Evolutionary conservation across 2,329 filamentous ascomycete genomes (phyloP).

Genomic region (Passalora sequoiae): DNA sequence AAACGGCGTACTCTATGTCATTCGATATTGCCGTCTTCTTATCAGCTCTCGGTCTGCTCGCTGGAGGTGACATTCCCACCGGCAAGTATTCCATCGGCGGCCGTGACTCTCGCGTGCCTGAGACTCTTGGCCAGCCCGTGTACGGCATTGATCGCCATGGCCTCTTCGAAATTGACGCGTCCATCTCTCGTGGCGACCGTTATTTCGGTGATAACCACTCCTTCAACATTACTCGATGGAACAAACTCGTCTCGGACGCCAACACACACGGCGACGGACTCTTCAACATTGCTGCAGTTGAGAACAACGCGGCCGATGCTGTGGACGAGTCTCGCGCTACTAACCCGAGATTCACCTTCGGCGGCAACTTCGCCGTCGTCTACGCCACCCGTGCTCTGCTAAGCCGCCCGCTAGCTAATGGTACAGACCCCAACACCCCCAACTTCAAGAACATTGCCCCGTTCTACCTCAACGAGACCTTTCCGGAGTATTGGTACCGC

Average conservation of each 20-base stretch:
- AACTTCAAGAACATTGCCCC: conserved; percentile 26
- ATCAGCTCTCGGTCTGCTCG: conserved; percentile 24
- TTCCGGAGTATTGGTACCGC: conserved; percentile 24
- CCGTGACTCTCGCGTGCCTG: conserved; percentile 20
- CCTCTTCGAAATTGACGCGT: conserved; percentile 26
- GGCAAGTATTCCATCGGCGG: conserved; percentile 28
- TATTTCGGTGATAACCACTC: conserved; percentile 28
- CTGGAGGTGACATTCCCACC: conserved; percentile 25
- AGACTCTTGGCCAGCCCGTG: conserved; percentile 22
- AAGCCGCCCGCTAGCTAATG: conserved; percentile 21
- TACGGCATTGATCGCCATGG: conserved; percentile 26
- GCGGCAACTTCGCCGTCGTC: conserved; percentile 17
- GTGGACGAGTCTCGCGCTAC: conserved; percentile 13
- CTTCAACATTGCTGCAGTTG: conserved; percentile 20
- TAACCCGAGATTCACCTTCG: conserved; percentile 17
- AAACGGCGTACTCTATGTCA: conserved; percentile 22
- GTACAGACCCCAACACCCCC: conserved; percentile 19
- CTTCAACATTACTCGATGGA: conserved; percentile 23
- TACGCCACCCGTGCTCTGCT: conserved; percentile 18
- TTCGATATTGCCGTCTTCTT: conserved; percentile 25
- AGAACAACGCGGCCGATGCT: conserved; percentile 14
- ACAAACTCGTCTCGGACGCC: conserved; percentile 17
- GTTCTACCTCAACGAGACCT: conserved; percentile 29
- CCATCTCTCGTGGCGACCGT: conserved; percentile 25
- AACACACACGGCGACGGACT: conserved; percentile 18